Conservation (phyloP, 768 basidiomycete species). For the Pleurotus giganteus region DNA sequence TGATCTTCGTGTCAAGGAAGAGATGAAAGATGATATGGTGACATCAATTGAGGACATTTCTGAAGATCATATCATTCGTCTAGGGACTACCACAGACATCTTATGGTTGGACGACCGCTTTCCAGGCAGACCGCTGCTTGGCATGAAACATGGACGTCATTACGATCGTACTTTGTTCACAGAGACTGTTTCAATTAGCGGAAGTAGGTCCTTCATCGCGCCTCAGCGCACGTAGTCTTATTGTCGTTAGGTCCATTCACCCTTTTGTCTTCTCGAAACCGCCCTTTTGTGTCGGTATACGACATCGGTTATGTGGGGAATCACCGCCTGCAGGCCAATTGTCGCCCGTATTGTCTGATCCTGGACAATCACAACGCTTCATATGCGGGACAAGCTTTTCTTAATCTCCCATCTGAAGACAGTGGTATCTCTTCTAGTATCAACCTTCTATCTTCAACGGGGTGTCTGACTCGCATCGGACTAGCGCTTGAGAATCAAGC, state of each 20-base stretch:
- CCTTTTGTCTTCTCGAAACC: slow-evolving; percentile 58
- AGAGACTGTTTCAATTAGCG: slow-evolving; percentile 31
- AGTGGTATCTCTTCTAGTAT: slow-evolving; percentile 29
- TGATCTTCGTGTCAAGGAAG: slow-evolving; percentile 26
- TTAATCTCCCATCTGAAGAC: slow-evolving; percentile 27
- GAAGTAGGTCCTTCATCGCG: slow-evolving; percentile 2
- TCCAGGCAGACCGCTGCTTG: slow-evolving; percentile 55
- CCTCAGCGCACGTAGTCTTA: neutral
- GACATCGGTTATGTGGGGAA: slow-evolving; percentile 48
- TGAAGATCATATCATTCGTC: slow-evolving; percentile 43
- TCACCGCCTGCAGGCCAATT: slow-evolving; percentile 41
- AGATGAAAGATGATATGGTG: slow-evolving; percentile 37
- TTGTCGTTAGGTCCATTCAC: slow-evolving; percentile 43
- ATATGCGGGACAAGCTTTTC: slow-evolving; percentile 30
- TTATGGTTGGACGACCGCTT: slow-evolving; percentile 71
- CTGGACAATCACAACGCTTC: slow-evolving; percentile 21
- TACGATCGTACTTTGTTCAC: slow-evolving; percentile 57
- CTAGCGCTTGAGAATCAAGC: slow-evolving; percentile 22
- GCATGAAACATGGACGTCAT: slow-evolving; percentile 57
- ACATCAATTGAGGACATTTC: slow-evolving; percentile 51
- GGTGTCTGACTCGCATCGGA: slow-evolving; percentile 43
- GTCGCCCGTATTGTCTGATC: slow-evolving; percentile 44
- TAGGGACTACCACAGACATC: slow-evolving; percentile 61
- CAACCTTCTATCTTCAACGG: slow-evolving; percentile 47
- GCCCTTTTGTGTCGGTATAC: slow-evolving; percentile 60